Conservation (phyloP, 1,139 yeast genomes). For the Geotrichum aggregatum region DNA sequence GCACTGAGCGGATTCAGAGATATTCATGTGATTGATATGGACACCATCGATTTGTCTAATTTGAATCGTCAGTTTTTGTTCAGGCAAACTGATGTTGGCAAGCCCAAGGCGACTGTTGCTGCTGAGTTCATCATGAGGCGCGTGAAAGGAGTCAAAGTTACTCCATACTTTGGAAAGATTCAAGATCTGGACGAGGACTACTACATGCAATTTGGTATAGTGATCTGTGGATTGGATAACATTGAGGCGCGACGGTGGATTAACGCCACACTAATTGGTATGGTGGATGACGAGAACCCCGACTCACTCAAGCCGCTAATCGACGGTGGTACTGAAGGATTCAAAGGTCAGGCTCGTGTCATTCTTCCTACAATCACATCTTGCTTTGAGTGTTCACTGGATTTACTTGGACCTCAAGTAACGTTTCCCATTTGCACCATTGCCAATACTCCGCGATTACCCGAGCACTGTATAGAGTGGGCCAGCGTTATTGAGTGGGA, state of each 20-base stretch:
- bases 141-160: conserved; percentile 48
- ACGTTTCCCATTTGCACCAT: conserved; percentile 91
- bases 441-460: conserved; percentile 86
- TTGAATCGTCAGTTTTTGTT: conserved; percentile 87
- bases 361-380: conserved; percentile 80
- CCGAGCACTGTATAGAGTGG: conserved; percentile 95
- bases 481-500: conserved; percentile 80
- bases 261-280: conserved; percentile 63
- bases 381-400: conserved; percentile 89
- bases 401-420: conserved; percentile 63
- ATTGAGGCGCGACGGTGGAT: conserved; percentile 92
- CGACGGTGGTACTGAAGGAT: conserved; percentile 96
- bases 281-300: conserved; percentile 54
- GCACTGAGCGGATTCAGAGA: conserved; percentile 71
- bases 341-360: conserved; percentile 86
- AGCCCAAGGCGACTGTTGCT: conserved; percentile 77
- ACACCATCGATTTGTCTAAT: conserved; percentile 85
- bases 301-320: conserved; percentile 69
- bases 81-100: conserved; percentile 67
- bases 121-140: conserved; percentile 54
- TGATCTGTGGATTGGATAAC: conserved; percentile 85
- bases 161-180: conserved; percentile 60
- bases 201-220: conserved; percentile 64
- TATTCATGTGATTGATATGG: conserved; percentile 89
- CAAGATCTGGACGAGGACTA: conserved; percentile 66